Evolutionary conservation across 306 rosid species (phyloP).

Genomic region (Cucurbita ficifolia): DNA sequence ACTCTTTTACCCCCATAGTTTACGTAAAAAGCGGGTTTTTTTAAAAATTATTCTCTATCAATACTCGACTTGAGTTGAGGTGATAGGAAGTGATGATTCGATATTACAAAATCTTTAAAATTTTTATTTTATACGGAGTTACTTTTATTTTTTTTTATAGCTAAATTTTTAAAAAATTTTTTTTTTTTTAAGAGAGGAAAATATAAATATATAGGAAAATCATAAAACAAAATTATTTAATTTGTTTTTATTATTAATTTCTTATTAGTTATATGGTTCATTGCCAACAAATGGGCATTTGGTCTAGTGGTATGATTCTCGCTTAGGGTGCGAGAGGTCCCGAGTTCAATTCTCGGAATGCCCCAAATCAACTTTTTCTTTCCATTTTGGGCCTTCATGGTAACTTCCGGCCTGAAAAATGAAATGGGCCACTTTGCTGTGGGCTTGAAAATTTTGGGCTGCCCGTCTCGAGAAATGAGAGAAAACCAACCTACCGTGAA

Average conservation of each 20-base stretch:
- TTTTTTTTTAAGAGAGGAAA: too few species aligned
- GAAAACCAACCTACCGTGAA: too few species aligned
- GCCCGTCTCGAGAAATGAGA: too few species aligned
- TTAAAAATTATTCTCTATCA: background rate
- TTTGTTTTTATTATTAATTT: too few species aligned
- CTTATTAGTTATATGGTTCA: too few species aligned
- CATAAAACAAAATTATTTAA: background rate
- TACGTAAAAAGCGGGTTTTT: background rate
- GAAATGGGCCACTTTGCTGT: background rate
- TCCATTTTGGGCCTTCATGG: background rate
- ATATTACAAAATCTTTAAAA: too few species aligned
- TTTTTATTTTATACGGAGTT: too few species aligned
- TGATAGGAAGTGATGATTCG: too few species aligned
- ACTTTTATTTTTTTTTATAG: too few species aligned
- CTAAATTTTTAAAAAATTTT: too few species aligned
- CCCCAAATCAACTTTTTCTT: background rate
- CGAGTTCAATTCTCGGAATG: constrained; percentile 7
- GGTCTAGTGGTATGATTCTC: constrained; percentile 7
- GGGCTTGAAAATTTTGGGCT: too few species aligned
- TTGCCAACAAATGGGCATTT: background rate
- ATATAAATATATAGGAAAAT: background rate
- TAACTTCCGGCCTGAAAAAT: background rate
- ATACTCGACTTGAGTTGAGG: too few species aligned
- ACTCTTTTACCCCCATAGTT: background rate
- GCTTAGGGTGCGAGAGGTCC: constrained; percentile 9